phyloP scores from a whole-genome alignment of 805 yeast species.

The Jamesozyma hellenica region DNA sequence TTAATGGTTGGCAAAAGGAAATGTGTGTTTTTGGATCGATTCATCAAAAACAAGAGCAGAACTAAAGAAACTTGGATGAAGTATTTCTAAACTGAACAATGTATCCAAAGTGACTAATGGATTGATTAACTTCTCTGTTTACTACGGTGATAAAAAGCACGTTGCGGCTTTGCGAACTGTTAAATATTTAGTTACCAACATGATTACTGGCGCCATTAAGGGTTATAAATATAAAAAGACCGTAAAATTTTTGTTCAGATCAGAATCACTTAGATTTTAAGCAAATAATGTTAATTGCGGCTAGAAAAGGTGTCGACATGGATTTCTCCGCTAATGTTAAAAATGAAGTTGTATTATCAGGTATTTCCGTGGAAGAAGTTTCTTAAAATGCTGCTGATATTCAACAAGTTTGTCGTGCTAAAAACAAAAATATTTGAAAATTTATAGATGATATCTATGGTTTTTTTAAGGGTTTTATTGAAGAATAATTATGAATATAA shows the following conservation, averaged over 20 bases:
- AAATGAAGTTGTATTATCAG: conserved; percentile 87
- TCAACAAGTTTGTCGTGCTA: conserved; percentile 95
- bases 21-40: too few species aligned
- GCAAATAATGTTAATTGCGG: conserved; percentile 81
- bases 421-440: conserved; percentile 99
- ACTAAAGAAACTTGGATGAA: too few species aligned
- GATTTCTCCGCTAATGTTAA: conserved; percentile 75
- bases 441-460: conserved; percentile 99
- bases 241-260: conserved; percentile 74
- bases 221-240: conserved; percentile 95
- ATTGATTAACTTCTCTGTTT: conserved; percentile 85
- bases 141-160: conserved; percentile 99
- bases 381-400: conserved; percentile 98
- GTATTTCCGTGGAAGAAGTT: conserved; percentile 70
- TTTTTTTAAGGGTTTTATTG: conserved; percentile 86
- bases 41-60: too few species aligned
- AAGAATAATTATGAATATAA: conserved; percentile 40
- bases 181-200: conserved; percentile 86
- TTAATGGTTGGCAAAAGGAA: too few species aligned
- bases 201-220: conserved; percentile 96
- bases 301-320: conserved; percentile 81
- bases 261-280: conserved; percentile 99
- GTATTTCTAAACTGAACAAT: too few species aligned
- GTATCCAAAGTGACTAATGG: conserved; percentile 58
- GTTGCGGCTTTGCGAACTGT: conserved; percentile 99